Base-by-base conservation (phyloP, 106 monocot genomes). In the Vanilla planifolia region DNA sequence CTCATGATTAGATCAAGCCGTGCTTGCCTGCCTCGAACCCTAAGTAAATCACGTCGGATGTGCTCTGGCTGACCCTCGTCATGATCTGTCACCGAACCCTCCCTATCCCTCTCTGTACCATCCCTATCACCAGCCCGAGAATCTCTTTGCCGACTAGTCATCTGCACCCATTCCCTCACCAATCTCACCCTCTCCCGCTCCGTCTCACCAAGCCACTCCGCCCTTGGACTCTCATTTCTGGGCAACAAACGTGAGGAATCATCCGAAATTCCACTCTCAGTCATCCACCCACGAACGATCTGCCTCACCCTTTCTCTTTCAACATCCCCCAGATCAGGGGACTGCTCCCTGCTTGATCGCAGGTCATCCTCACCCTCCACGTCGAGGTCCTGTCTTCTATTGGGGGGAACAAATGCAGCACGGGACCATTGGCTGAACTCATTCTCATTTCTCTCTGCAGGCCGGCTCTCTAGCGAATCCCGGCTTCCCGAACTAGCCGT, bases 131-230 rank as follows among this genome's bases (percentile, higher is more conserved):
- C 44, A 37, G 50, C 69, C 10, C 73, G 58, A 7, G 61, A 39
- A 34, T 80, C 83, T 43, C 83, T 83, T 62, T 79, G 72, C 61
- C 75, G 78, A 66, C 80, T 89, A 2, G 80, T 72, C 80, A 52
- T 80, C 63, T 80, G 85, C 48, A 93, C 79, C 79, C 82, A 78
- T 63, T 88, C 88, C 60, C 93, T 76, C 62, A 85, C 93, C 24
- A 79, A 43, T 73, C 88, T 73, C 62, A 93, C 93, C 30, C 93
- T 64, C 73, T 93, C 80, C 15, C 93, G 66, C 63, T 88, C 93
- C 3, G 60, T 89, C 76, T 93, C 93, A 0, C 93, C 93, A 5
- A 93, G 77, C 88, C 78, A 81, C 64, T 88, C 92, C 21, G 60
- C 76, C 59, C 82, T 68, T 1, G 75, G 76, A 60, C 76, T 82